Base-by-base conservation (phyloP, 805 yeast species). In the Candida koratica region DNA sequence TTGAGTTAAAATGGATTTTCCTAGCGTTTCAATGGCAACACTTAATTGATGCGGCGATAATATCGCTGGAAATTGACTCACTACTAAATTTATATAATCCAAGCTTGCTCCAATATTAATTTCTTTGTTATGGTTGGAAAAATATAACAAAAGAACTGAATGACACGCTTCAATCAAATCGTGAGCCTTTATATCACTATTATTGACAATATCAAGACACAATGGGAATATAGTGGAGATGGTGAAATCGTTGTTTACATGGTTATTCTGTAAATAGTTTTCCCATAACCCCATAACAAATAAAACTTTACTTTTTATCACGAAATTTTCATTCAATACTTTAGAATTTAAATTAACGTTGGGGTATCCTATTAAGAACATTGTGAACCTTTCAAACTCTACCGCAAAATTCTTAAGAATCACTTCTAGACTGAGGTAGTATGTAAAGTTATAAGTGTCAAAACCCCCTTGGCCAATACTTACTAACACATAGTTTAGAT, bases 391-490 rank as follows among this genome's bases (percentile, higher is more conserved):
- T 52, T 45, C 62, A 52, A 49, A 68, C 36, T 32, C 58, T 18
- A 32, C 47, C 1, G 17, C 16, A 28, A 31, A 39, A 48, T 22
- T 51, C 14, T 10, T 49, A 51, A 48, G 55, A 36, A 39, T 46
- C 31, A 47, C 52, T 41, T 77, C 83, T 2, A 75, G 38, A 8
- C 75, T 49, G 4, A 77, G 56, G 28, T 69, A 61, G 44, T 75
- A 75, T 11, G 78, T 75, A 52, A 77, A 81, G 46, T 78, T 77
- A 53, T 77, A 81, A 9, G 75, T 67, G 38, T 76, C 77, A 49
- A 79, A 79, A 3, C 84, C 84, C 4, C 83, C 84, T 16, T 73
- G 71, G 0, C 85, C 85, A 6, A 79, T 69, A 15, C 71, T 59
- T 18, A 71, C 66, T 17, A 77, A 48, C 6, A 79, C 58, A 42